These are phyloP conservation scores for Colletotrichum gigasporum DNA, from an alignment of 2,329 filamentous ascomycete genomes.

Conservation along the genomic window DNA sequence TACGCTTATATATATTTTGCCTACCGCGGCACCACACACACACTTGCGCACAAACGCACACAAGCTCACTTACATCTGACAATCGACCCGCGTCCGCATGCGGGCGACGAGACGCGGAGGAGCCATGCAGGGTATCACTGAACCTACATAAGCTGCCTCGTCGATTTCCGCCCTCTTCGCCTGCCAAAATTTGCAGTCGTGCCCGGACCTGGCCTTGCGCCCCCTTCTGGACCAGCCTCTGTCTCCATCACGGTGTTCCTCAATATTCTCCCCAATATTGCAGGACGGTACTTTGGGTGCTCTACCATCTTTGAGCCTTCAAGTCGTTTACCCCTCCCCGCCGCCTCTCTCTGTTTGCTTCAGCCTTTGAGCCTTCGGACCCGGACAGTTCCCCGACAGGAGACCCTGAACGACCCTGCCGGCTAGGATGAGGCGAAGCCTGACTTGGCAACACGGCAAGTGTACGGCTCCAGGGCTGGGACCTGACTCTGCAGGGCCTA, in stretches of 20 bases:
- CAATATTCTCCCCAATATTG: not conserved
- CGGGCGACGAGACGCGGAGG: slow-evolving; percentile 29
- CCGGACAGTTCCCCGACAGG: not conserved
- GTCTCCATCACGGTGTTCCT: not conserved
- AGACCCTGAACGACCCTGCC: slow-evolving; percentile 9
- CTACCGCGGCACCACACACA: slow-evolving; percentile 18
- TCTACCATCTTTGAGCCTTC: not conserved
- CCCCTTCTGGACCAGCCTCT: not conserved
- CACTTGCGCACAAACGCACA: slow-evolving; percentile 22
- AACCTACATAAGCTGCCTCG: slow-evolving; percentile 17
- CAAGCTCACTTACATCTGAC: slow-evolving; percentile 31
- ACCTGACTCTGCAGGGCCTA: slow-evolving; percentile 7
- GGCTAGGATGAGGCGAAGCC: slow-evolving; percentile 11
- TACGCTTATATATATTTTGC: slow-evolving; percentile 31
- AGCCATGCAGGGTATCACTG: slow-evolving; percentile 30
- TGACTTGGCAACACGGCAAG: slow-evolving; percentile 25
- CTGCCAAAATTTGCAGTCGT: not conserved
- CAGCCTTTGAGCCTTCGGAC: not conserved
- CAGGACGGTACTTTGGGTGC: not conserved
- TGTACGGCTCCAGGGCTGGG: slow-evolving; percentile 3
- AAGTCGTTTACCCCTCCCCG: not conserved
- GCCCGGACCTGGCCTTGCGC: not conserved
- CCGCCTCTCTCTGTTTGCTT: not conserved
- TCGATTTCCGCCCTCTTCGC: slow-evolving; percentile 3
- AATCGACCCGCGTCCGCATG: slow-evolving; percentile 27